phyloP scores from a whole-genome alignment of 352 stramenopile species.

The Blastocystis sp. region DNA sequence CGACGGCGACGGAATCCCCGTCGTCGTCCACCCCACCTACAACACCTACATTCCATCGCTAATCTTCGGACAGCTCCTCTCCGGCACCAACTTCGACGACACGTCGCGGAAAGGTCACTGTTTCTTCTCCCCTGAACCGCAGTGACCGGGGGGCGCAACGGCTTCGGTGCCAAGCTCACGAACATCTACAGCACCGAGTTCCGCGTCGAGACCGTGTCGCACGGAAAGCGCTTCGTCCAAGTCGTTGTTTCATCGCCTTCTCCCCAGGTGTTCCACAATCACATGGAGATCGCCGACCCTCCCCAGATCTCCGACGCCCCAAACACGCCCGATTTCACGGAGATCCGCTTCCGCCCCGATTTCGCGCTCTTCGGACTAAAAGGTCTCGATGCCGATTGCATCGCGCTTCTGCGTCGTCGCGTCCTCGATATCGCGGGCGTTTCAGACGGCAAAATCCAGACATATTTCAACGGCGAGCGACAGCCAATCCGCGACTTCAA shows the following conservation, averaged over 20 bases:
- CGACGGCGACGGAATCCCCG: slow-evolving; percentile 84
- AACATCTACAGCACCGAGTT: slow-evolving; percentile 99
- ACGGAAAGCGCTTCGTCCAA: slow-evolving; percentile 79
- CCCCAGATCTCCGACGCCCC: slow-evolving; percentile 67
- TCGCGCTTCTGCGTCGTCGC: slow-evolving; percentile 83
- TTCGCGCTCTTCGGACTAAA: slow-evolving; percentile 87
- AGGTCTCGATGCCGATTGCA: slow-evolving; percentile 78
- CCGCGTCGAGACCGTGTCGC: slow-evolving; percentile 89
- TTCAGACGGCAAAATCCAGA: slow-evolving; percentile 77
- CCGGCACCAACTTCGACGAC: slow-evolving; percentile 94
- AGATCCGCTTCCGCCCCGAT: slow-evolving; percentile 92
- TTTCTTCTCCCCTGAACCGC: slow-evolving; percentile 13
- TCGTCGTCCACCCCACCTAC: slow-evolving; percentile 87
- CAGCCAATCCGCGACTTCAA: slow-evolving; percentile 79
- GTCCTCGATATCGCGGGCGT: slow-evolving; percentile 94
- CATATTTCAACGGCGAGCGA: slow-evolving; percentile 62
- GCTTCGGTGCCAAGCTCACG: slow-evolving; percentile 93
- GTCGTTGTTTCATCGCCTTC: slow-evolving; percentile 61
- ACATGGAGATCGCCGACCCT: slow-evolving; percentile 81
- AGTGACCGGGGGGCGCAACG: slow-evolving; percentile 82
- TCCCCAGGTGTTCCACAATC: slow-evolving; percentile 83
- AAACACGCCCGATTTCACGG: slow-evolving; percentile 80
- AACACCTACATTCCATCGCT: slow-evolving; percentile 92
- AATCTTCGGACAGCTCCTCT: slow-evolving; percentile 92
- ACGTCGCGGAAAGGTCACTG: slow-evolving; percentile 78